These are phyloP conservation scores for Cucurbita ficifolia DNA, from an alignment of 306 rosid species.

Conservation along the genomic window DNA sequence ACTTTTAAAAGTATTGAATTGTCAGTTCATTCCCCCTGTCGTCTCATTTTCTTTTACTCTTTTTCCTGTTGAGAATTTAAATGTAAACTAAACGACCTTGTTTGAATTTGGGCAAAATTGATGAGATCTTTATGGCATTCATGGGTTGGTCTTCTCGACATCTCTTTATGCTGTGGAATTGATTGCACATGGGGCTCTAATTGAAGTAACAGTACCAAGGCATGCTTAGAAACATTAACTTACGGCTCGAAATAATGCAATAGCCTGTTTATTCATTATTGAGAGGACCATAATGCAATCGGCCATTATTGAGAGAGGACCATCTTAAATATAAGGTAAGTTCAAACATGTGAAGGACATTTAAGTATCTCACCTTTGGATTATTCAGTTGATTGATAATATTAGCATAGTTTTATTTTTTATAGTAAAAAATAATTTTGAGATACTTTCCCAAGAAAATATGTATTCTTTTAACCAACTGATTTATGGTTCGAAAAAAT, in stretches of 20 bases:
- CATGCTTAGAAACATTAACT: neutral
- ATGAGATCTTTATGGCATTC: neutral
- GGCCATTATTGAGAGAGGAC: neutral
- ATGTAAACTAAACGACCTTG: neutral
- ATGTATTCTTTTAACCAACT: no score
- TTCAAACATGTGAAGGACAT: neutral
- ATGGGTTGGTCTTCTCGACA: neutral
- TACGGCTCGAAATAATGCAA: neutral
- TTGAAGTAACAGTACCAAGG: neutral
- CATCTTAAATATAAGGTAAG: neutral
- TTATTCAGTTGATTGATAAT: no score
- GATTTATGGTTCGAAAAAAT: neutral
- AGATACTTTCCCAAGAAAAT: no score
- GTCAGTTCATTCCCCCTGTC: neutral
- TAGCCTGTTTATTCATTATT: neutral
- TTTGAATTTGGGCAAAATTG: neutral
- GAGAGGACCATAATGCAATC: no score
- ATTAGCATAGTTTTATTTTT: no score
- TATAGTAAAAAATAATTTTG: no score
- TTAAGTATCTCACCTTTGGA: neutral
- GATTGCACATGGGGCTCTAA: neutral
- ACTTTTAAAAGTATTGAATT: neutral
- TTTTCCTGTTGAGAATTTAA: no score
- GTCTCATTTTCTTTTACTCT: neutral
- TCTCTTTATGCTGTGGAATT: neutral